Conservation (phyloP, 1,139 yeast genomes). For the Saccharomyces hybrid region DNA sequence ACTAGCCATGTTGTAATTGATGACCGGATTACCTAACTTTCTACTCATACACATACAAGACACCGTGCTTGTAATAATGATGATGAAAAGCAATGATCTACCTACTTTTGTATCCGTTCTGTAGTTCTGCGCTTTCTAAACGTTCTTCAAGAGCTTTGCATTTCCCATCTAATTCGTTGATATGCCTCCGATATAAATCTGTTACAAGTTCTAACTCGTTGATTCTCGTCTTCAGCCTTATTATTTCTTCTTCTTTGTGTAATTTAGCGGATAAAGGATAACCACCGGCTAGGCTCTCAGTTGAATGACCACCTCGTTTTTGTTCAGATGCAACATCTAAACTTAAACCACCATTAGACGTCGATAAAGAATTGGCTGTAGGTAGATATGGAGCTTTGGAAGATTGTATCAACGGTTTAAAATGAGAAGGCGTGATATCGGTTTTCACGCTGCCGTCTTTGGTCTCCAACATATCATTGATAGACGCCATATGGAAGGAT, state of each 20-base stretch:
- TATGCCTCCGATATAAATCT: slow-evolving; percentile 74
- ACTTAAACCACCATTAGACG: not conserved
- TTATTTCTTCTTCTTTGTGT: slow-evolving; percentile 39
- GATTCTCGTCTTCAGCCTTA: slow-evolving; percentile 61
- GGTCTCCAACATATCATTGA: slow-evolving; percentile 5
- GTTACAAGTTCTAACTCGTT: slow-evolving; percentile 87
- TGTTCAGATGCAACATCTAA: not conserved
- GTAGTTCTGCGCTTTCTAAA: not conserved
- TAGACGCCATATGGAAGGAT: slow-evolving; percentile 7
- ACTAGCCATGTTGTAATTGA: not conserved
- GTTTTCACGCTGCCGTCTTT: slow-evolving; percentile 11
- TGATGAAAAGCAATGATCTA: not conserved
- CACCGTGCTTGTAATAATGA: not conserved
- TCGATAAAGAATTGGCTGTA: not conserved
- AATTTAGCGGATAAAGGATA: slow-evolving; percentile 5
- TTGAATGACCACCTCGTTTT: not conserved
- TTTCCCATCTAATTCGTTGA: slow-evolving; percentile 59
- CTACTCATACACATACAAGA: not conserved
- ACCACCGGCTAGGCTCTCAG: not conserved
- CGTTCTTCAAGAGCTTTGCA: slow-evolving; percentile 10
- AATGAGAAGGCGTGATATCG: not conserved
- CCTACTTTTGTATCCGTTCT: not conserved
- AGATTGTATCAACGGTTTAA: not conserved
- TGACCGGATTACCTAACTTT: not conserved
- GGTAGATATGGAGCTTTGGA: not conserved